These are phyloP conservation scores for Colletotrichum filicis DNA, from an alignment of 2,329 filamentous ascomycete species.

Conservation along the genomic window DNA sequence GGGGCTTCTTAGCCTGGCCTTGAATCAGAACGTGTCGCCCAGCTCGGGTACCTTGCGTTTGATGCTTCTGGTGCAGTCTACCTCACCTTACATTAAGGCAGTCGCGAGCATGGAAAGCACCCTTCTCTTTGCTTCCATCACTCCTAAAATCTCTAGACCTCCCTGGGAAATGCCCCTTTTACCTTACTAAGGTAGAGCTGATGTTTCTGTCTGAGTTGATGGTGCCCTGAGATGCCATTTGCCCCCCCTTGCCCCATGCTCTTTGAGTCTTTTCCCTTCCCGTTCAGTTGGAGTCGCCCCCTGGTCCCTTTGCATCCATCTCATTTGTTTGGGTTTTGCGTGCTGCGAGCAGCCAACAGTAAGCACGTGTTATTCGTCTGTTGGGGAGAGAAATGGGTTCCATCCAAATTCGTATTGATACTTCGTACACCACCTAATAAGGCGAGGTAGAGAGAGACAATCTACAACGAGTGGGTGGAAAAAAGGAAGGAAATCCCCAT, in stretches of 20 bases:
- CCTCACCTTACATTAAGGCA: too few species aligned
- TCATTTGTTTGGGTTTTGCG: slow-evolving; percentile 10
- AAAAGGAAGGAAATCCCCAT: background rate
- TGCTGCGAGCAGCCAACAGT: slow-evolving; percentile 15
- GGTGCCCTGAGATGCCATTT: background rate
- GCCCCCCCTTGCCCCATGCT: background rate
- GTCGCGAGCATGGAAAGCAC: too few species aligned
- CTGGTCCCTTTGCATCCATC: background rate
- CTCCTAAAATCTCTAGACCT: background rate
- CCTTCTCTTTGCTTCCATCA: background rate
- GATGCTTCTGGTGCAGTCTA: too few species aligned
- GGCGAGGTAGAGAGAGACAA: background rate
- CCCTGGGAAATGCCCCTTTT: background rate
- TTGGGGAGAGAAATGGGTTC: background rate
- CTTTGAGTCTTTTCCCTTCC: background rate
- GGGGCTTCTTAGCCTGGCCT: background rate
- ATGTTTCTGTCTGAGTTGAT: background rate
- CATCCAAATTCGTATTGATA: background rate
- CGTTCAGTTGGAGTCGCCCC: background rate
- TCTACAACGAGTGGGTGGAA: background rate
- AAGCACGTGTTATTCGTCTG: slow-evolving; percentile 1
- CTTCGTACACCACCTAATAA: background rate
- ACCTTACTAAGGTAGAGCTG: background rate
- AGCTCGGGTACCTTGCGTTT: background rate
- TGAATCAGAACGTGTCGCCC: background rate